A percentile compares a stretch with the other conserved stretches of the same genome.
phyloP scores from a whole-genome alignment of 2,329 filamentous ascomycete genomes.

The Microdochium nivale region DNA sequence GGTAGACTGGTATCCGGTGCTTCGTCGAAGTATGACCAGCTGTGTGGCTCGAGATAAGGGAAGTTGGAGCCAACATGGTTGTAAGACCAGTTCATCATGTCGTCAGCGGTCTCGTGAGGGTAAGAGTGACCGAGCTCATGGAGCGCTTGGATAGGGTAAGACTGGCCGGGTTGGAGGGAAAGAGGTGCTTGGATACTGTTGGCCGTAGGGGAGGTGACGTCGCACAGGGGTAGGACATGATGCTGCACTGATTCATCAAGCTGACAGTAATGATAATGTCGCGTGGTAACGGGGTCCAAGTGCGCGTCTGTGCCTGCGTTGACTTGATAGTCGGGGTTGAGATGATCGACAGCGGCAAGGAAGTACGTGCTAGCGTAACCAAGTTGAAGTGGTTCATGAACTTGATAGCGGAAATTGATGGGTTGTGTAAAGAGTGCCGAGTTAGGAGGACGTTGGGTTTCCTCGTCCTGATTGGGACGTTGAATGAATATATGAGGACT shows the following conservation, averaged over 20 bases:
- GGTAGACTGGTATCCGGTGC: neutral
- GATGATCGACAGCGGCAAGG: neutral
- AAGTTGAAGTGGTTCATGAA: neutral
- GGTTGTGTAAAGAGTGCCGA: neutral
- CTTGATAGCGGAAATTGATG: neutral
- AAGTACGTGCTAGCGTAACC: neutral
- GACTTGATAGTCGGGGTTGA: neutral
- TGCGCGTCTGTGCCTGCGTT: neutral
- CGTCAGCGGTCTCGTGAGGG: neutral
- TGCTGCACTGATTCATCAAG: neutral
- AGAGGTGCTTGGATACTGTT: neutral
- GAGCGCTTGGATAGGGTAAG: neutral
- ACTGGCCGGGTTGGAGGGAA: neutral
- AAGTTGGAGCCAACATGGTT: neutral
- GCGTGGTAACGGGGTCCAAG: neutral
- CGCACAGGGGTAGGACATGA: neutral
- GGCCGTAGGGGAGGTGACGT: neutral
- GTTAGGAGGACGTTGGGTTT: neutral
- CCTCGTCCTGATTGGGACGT: neutral
- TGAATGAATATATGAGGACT: neutral
- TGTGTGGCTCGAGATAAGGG: neutral
- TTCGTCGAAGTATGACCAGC: neutral
- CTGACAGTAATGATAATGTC: neutral
- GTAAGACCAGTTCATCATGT: neutral
- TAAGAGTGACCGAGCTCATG: neutral